Evolutionary conservation across 169 alveolate genomes (phyloP).

Genomic region (Eimeria necatrix): DNA sequence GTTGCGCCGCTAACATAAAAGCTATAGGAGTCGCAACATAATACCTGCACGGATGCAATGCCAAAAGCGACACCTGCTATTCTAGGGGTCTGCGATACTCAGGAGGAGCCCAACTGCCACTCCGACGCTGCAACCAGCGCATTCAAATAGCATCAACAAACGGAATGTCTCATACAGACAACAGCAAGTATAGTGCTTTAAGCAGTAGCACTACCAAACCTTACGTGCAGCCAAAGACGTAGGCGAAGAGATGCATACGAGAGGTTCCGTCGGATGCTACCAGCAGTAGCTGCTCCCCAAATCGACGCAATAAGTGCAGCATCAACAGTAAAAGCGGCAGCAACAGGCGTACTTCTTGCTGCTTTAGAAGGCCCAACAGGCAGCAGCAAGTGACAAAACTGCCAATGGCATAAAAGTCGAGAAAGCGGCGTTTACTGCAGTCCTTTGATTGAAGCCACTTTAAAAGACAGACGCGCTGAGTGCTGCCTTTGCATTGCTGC

Average conservation of each 20-base stretch:
- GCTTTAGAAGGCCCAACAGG: neutral
- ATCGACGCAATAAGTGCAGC: conserved; percentile 51
- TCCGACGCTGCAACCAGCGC: too few relatives aligned
- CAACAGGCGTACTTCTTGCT: conserved; percentile 3
- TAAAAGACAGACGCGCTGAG: neutral
- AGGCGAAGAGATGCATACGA: conserved; percentile 43
- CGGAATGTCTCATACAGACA: neutral
- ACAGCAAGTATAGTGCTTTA: neutral
- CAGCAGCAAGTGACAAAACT: conserved; percentile 34
- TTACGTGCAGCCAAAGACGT: conserved; percentile 72
- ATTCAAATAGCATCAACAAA: conserved; percentile 2
- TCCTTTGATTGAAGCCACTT: conserved; percentile 37
- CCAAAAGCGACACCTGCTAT: neutral
- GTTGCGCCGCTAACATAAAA: neutral
- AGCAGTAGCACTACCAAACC: conserved; percentile 28
- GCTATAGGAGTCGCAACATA: conserved; percentile 66
- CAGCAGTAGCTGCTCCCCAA: conserved; percentile 48
- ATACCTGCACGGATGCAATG: conserved; percentile 43
- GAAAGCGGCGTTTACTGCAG: conserved; percentile 54
- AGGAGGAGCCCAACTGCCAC: too few relatives aligned
- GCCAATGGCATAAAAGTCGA: conserved; percentile 53
- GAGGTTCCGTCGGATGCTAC: conserved; percentile 36
- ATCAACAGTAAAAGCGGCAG: conserved; percentile 50
- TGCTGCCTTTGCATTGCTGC: neutral
- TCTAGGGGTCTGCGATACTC: too few relatives aligned